A percentile compares a stretch with the other conserved stretches of the same genome.
These are phyloP conservation scores for Populus simonii DNA, from an alignment of 345 rosid genomes.

Conservation along the genomic window DNA sequence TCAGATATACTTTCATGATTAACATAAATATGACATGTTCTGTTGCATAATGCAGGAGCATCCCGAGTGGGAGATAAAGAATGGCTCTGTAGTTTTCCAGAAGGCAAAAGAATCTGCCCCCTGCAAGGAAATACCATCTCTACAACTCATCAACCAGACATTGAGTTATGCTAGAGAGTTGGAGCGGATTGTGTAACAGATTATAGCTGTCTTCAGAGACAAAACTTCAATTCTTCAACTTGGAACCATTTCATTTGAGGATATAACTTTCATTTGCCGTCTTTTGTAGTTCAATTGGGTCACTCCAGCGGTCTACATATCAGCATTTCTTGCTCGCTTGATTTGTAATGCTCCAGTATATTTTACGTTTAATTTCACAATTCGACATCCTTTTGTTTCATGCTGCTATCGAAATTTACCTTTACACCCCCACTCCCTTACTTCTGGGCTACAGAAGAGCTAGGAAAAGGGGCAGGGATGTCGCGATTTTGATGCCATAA, in stretches of 20 bases:
- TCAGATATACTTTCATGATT: background rate
- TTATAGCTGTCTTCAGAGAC: background rate
- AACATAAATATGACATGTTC: background rate
- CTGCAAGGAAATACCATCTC: constrained; percentile 94
- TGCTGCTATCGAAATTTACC: background rate
- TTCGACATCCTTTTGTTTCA: background rate
- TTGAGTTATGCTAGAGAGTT: constrained; percentile 95
- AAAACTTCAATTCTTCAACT: background rate
- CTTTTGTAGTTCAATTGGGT: constrained; percentile 1
- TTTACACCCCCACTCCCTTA: too few species aligned
- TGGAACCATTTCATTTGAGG: background rate
- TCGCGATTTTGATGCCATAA: too few species aligned
- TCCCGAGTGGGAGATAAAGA: constrained; percentile 86
- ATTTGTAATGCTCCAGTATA: background rate
- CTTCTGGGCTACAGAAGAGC: too few species aligned
- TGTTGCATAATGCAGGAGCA: constrained; percentile 58
- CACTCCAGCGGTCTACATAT: background rate
- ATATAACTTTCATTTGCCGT: background rate
- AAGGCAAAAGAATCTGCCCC: constrained; percentile 89
- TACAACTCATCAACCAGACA: constrained; percentile 94
- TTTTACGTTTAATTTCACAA: background rate
- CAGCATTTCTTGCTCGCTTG: background rate
- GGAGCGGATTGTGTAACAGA: constrained; percentile 82
- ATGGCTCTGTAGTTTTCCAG: constrained; percentile 73
- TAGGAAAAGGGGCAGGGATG: too few species aligned